Conservation (phyloP, 2,329 filamentous ascomycete species). For the Colletotrichum spaethianum region DNA sequence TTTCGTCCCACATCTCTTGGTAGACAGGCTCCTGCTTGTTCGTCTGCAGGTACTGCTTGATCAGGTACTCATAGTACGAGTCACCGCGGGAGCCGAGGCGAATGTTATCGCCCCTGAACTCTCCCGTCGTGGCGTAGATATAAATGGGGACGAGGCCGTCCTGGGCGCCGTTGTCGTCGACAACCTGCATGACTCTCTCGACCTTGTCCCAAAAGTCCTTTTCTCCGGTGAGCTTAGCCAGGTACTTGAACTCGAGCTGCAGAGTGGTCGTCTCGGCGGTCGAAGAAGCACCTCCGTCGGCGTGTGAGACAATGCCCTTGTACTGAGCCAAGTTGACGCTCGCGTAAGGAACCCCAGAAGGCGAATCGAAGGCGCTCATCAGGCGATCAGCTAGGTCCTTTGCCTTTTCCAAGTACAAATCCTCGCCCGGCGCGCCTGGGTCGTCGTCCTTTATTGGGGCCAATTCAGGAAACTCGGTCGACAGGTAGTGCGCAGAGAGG, state of each 20-base stretch:
- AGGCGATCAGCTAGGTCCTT: slow-evolving; percentile 92
- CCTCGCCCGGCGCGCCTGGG: slow-evolving; percentile 81
- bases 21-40: slow-evolving; percentile 89
- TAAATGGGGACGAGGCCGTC: slow-evolving; percentile 95
- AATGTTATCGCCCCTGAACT: slow-evolving; percentile 88
- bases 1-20: slow-evolving; percentile 92
- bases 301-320: slow-evolving; percentile 84
- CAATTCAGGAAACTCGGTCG: slow-evolving; percentile 83
- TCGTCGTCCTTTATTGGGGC: slow-evolving; percentile 82
- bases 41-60: slow-evolving; percentile 98
- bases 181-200: slow-evolving; percentile 91
- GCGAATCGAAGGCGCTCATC: slow-evolving; percentile 88
- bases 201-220: slow-evolving; percentile 91
- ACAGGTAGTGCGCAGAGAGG: slow-evolving; percentile 95
- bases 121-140: slow-evolving; percentile 83
- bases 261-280: slow-evolving; percentile 94
- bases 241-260: slow-evolving; percentile 97
- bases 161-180: slow-evolving; percentile 84
- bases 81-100: slow-evolving; percentile 94
- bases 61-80: slow-evolving; percentile 98
- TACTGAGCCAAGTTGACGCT: slow-evolving; percentile 89
- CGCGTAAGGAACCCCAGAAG: slow-evolving; percentile 89
- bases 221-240: slow-evolving; percentile 95
- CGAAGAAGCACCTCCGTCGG: slow-evolving; percentile 88
- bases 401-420: slow-evolving; percentile 96